Percentiles rank a stretch among this genome's conserved stretches.
These are phyloP conservation scores for Capniomyces stellatus DNA, from an alignment of 371 early-diverging fungal species.

Conservation along the genomic window DNA sequence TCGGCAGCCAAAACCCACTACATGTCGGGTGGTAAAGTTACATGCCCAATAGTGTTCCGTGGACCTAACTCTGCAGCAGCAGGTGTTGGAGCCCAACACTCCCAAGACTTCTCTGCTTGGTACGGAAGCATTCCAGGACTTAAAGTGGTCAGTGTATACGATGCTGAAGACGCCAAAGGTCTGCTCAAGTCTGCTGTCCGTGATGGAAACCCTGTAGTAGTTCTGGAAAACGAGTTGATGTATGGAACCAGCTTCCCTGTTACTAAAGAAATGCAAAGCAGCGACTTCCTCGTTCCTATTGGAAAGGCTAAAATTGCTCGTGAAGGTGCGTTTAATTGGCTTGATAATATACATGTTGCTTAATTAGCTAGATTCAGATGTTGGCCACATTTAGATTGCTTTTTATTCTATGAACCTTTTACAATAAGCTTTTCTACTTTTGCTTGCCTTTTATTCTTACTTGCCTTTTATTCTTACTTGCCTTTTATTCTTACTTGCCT, in stretches of 20 bases:
- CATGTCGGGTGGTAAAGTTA: conserved; percentile 91
- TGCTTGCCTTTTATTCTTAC: too few relatives aligned
- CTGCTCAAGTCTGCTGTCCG: conserved; percentile 94
- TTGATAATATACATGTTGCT: too few relatives aligned
- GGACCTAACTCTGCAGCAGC: conserved; percentile 99
- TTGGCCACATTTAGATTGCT: too few relatives aligned
- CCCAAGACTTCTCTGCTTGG: conserved; percentile 97
- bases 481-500: too few relatives aligned
- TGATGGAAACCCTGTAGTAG: conserved; percentile 96
- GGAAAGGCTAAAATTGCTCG: conserved; percentile 95
- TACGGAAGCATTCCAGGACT: conserved; percentile 96
- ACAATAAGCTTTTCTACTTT: too few relatives aligned
- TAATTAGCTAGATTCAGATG: too few relatives aligned
- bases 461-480: too few relatives aligned
- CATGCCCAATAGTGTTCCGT: conserved; percentile 96
- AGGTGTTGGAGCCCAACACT: conserved; percentile 99
- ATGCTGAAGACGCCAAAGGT: conserved; percentile 96
- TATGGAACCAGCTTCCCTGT: conserved; percentile 84
- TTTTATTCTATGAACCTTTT: too few relatives aligned
- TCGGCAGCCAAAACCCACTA: conserved; percentile 97
- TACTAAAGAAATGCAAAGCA: conserved; percentile 56
- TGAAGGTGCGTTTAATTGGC: conserved; percentile 42
- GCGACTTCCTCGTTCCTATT: conserved; percentile 82
- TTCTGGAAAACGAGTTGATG: conserved; percentile 98
- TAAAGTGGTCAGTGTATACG: conserved; percentile 97